Conservation (phyloP, 2,329 filamentous ascomycete species). For the Knufia fluminis region DNA sequence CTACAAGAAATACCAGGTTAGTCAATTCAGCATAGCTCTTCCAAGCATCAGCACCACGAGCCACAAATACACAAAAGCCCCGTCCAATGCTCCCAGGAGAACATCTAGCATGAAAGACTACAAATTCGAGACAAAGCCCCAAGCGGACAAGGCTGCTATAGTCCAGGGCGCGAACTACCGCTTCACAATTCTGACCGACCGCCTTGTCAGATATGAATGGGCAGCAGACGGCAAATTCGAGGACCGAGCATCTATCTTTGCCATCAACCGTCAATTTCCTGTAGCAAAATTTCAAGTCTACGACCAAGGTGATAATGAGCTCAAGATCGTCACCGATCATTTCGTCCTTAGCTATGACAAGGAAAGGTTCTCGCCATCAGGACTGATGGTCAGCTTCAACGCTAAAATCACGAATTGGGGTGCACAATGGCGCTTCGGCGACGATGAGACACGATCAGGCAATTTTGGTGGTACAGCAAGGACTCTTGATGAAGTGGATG, state of each 20-base stretch:
- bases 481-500: conserved; percentile 47
- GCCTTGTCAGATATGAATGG: conserved; percentile 54
- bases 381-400: conserved; percentile 40
- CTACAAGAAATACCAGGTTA: not conserved
- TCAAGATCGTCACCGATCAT: conserved; percentile 48
- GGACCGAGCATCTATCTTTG: conserved; percentile 53
- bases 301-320: conserved; percentile 35
- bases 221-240: conserved; percentile 51
- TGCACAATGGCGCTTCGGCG: conserved; percentile 46
- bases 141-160: conserved; percentile 38
- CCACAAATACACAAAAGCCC: not conserved
- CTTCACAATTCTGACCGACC: conserved; percentile 50
- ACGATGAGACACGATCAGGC: conserved; percentile 30
- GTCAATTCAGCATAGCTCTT: not conserved
- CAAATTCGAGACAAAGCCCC: conserved; percentile 30
- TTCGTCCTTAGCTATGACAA: conserved; percentile 53
- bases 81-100: conserved; percentile 5
- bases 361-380: conserved; percentile 43
- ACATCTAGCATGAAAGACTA: conserved; percentile 18
- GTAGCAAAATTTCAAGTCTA: conserved; percentile 16
- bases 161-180: conserved; percentile 45
- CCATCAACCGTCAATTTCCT: conserved; percentile 40
- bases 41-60: not conserved
- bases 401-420: conserved; percentile 35
- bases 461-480: conserved; percentile 43